Evolutionary conservation across 2,329 filamentous ascomycete genomes (phyloP).

Genomic region (Leptodontidium sp.): DNA sequence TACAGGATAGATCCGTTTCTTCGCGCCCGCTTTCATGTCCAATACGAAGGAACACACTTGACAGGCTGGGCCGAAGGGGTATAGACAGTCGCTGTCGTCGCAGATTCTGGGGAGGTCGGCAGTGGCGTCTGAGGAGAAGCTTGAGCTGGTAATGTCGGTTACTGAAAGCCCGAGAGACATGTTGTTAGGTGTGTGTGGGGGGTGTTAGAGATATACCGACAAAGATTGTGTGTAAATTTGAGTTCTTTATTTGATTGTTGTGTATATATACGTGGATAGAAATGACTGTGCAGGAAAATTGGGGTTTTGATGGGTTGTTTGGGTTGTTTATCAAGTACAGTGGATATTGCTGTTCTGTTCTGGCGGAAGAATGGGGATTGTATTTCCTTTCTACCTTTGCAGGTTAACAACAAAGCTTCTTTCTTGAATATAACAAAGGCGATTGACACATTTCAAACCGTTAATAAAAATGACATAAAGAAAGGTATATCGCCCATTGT

Average conservation of each 20-base stretch:
- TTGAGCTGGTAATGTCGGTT: background rate
- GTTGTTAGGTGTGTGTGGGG: background rate
- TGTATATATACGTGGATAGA: background rate
- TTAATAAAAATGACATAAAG: background rate
- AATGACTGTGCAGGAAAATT: background rate
- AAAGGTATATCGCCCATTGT: background rate
- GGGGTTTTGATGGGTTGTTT: background rate
- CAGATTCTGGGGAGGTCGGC: background rate
- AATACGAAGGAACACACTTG: background rate
- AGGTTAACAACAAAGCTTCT: background rate
- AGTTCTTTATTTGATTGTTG: background rate
- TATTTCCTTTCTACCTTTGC: background rate
- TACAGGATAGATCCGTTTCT: background rate
- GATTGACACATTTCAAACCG: background rate
- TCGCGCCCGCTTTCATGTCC: background rate
- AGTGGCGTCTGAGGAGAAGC: background rate
- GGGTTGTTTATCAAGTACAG: background rate
- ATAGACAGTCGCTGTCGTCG: constrained; percentile 7
- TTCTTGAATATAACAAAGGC: background rate
- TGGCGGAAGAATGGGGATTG: constrained; percentile 10
- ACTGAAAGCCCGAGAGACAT: background rate
- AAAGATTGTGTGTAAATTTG: background rate
- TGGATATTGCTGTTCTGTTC: constrained; percentile 14
- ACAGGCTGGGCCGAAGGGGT: constrained; percentile 16
- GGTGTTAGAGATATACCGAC: background rate